Conservation (phyloP, 2,329 filamentous ascomycete species). For the Alternaria sp. region DNA sequence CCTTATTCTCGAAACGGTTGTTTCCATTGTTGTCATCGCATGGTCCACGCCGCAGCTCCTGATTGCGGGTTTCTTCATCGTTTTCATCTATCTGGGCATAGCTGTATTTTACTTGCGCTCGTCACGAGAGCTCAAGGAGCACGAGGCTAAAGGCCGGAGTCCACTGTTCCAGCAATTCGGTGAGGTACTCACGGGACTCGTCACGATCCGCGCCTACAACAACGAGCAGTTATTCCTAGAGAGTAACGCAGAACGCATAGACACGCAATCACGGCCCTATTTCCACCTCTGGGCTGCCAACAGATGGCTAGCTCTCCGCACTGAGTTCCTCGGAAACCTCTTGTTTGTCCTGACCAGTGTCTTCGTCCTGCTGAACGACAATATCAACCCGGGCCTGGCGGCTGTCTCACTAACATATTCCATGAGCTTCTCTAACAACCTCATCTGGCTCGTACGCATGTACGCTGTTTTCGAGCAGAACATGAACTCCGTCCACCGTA, state of each 20-base stretch:
- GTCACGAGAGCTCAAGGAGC: constrained; percentile 3
- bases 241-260: constrained; percentile 5
- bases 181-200: constrained; percentile 1
- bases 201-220: constrained; percentile 6
- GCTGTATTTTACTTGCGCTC: constrained; percentile 1
- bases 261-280: constrained; percentile 1
- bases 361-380: constrained; percentile 6
- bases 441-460: constrained; percentile 3
- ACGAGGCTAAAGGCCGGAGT: constrained; percentile 4
- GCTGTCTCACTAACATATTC: constrained; percentile 1
- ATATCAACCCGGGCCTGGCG: constrained; percentile 4
- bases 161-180: constrained; percentile 7
- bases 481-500: constrained; percentile 6
- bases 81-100: neutral
- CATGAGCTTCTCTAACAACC: constrained; percentile 6
- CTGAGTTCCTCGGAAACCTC: constrained; percentile 4
- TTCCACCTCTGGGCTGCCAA: constrained; percentile 3
- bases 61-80: neutral
- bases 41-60: constrained; percentile 2
- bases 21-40: constrained; percentile 1
- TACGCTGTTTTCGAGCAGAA: constrained; percentile 6
- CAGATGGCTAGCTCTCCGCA: constrained; percentile 6
- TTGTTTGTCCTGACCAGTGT: constrained; percentile 9
- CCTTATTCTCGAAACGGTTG: constrained; percentile 1
- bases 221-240: neutral